Conservation (phyloP, 2,329 filamentous ascomycete genomes). For the Trichoderma semiorbis region DNA sequence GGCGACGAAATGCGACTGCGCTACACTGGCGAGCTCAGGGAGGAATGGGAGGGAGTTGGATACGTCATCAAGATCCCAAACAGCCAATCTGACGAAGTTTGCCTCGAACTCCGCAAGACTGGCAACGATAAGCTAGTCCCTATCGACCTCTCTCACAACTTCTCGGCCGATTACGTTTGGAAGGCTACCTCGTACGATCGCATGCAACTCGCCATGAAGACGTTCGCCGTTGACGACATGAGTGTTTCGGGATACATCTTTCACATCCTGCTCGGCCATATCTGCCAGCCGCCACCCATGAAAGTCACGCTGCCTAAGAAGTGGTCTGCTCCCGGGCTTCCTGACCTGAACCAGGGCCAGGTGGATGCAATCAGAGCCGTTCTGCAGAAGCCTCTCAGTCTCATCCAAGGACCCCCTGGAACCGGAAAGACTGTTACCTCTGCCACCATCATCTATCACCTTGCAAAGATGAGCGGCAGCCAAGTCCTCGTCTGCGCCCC, state of each 20-base stretch:
- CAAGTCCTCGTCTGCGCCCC: conserved; percentile 96
- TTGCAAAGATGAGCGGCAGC: conserved; percentile 90
- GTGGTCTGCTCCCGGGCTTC: conserved; percentile 90
- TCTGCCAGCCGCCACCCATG: conserved; percentile 91
- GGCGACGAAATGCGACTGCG: conserved; percentile 98
- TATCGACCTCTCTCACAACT: conserved; percentile 94
- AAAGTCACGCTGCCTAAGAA: conserved; percentile 95
- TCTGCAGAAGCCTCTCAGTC: conserved; percentile 84
- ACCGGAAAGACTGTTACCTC: conserved; percentile 99
- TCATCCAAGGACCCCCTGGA: conserved; percentile 95
- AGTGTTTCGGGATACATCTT: conserved; percentile 99
- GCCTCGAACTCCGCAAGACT: conserved; percentile 87
- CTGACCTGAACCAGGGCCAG: conserved; percentile 92
- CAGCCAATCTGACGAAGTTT: conserved; percentile 97
- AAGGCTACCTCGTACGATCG: conserved; percentile 98
- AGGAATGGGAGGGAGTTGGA: conserved; percentile 94
- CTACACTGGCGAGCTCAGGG: conserved; percentile 89
- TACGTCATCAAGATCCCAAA: conserved; percentile 99
- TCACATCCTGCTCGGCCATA: conserved; percentile 91
- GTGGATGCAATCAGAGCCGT: conserved; percentile 96
- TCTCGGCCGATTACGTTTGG: conserved; percentile 98
- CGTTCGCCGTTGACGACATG: conserved; percentile 95
- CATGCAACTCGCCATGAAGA: conserved; percentile 99
- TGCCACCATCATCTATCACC: conserved; percentile 96
- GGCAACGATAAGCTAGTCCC: conserved; percentile 95